A percentile compares a stretch with the other conserved stretches of the same genome.
phyloP scores from a whole-genome alignment of 495 filamentous ascomycete genomes.

The Talaromyces stipitatus region DNA sequence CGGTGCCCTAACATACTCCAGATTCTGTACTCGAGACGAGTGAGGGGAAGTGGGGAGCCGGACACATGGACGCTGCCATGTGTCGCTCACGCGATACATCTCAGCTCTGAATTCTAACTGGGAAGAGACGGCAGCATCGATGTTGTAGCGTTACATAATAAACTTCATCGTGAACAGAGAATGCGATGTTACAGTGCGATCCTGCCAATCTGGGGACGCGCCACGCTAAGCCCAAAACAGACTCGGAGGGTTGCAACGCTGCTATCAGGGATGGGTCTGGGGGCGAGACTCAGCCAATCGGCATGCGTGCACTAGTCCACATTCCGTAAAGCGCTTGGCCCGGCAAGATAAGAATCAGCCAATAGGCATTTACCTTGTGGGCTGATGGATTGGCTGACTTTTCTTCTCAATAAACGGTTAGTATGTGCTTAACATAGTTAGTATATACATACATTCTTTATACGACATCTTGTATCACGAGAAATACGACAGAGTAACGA shows the following conservation, averaged over 20 bases:
- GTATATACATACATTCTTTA: too few relatives aligned
- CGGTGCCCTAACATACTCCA: background rate
- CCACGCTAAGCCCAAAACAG: background rate
- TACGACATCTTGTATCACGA: too few relatives aligned
- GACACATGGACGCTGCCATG: background rate
- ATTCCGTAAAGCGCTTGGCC: background rate
- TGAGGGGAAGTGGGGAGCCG: background rate
- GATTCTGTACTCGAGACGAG: background rate
- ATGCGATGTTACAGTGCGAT: background rate
- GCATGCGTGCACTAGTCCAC: background rate
- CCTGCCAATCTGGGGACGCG: background rate
- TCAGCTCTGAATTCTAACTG: background rate
- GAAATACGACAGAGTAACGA: too few relatives aligned
- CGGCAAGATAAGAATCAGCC: background rate
- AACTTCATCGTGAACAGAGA: background rate
- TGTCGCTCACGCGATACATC: background rate
- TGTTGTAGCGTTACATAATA: constrained; percentile 3
- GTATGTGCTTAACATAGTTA: too few relatives aligned
- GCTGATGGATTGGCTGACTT: too few relatives aligned
- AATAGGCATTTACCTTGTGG: too few relatives aligned
- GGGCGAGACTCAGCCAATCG: background rate
- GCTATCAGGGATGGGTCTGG: background rate
- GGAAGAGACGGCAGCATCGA: constrained; percentile 1
- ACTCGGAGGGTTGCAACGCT: background rate
- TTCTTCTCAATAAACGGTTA: too few relatives aligned